phyloP scores from a whole-genome alignment of 768 basidiomycete species.

The Pulveroboletus sp. region DNA sequence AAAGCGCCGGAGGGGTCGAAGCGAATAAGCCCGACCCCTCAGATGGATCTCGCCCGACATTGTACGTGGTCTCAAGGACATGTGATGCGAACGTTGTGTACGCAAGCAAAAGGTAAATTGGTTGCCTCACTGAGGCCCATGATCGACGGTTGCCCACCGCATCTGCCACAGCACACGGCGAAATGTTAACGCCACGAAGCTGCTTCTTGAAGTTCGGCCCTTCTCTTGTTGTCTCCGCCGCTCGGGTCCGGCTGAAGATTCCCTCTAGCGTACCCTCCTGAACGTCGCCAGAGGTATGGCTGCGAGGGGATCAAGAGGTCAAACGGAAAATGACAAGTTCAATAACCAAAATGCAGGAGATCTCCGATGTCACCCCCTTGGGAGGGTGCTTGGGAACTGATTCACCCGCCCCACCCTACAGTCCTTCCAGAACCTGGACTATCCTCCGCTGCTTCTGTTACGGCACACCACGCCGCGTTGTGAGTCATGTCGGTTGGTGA shows the following conservation, averaged over 20 bases:
- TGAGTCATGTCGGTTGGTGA: not conserved
- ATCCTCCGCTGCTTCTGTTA: constrained; percentile 65
- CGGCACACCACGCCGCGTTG: not conserved
- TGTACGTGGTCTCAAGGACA: not conserved
- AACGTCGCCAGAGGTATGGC: not conserved
- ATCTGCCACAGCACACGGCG: not conserved
- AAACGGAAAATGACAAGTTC: not conserved
- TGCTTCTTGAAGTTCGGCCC: constrained; percentile 3
- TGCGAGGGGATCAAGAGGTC: not conserved
- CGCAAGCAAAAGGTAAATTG: not conserved
- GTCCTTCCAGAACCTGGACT: constrained; percentile 63
- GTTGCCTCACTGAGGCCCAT: not conserved
- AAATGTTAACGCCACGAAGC: constrained; percentile 13
- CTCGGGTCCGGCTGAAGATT: constrained; percentile 1
- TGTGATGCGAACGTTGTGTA: not conserved
- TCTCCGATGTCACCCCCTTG: not conserved
- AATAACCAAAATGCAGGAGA: not conserved
- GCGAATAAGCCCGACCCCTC: no score
- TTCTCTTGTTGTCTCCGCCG: constrained; percentile 1
- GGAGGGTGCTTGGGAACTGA: constrained; percentile 1
- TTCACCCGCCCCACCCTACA: constrained; percentile 21
- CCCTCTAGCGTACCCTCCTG: not conserved
- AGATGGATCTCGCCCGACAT: no score
- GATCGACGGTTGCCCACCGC: constrained; percentile 12
- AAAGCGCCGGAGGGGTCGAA: no score